Evolutionary conservation across 176 grass and related monocot species (phyloP), one percentile per base, ranked within the genome.

Genomic region (Zea luxurians): DNA sequence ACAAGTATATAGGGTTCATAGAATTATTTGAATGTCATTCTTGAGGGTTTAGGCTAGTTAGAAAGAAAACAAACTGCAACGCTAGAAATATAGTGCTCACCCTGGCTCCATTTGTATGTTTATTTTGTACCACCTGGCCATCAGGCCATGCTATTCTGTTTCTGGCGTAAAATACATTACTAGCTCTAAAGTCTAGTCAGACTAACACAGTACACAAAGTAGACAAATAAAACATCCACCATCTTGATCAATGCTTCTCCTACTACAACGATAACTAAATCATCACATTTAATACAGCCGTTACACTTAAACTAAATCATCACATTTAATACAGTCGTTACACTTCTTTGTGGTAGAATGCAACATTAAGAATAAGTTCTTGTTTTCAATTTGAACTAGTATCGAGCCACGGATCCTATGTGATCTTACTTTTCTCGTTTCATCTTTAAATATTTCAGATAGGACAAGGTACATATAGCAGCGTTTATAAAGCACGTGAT

Each of bases 391-490:
- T 62, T 13, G 42, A 74, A 53, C 40, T 69, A 55, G 35, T 10
- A 48, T 63, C 4, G 41, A 13, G 34, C 40, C 15, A 40, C 36
- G 48, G 18, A 66, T 45, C 69, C 65, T 44, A 36, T 12, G 21
- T 47, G 55, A 81, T 12, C 44, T 68, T 18, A 48, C 0, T 77
- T 78, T 65, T 85, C 67, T 85, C 53, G 78, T 70, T 66, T 20
- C 7, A 15, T 53, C 17, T 73, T 79, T 62, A 52, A 80, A 87
- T 70, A 34, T 84, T 80, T 80, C 92, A 99, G 96, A 96, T 99
- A 83, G 96, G 96, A 48, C 96, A 99, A 91, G 96, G 96, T 66
- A 99, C 96, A 48, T 99, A 99, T 76, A 99, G 96, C 46, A 99
- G 78, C 0, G 96, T 99, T 64, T 99, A 99, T 82, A 91, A 87